Percentiles rank a stretch among this genome's conserved stretches.
phyloP scores from a whole-genome alignment of 2,329 filamentous ascomycete genomes.

The Thelonectria discophora region DNA sequence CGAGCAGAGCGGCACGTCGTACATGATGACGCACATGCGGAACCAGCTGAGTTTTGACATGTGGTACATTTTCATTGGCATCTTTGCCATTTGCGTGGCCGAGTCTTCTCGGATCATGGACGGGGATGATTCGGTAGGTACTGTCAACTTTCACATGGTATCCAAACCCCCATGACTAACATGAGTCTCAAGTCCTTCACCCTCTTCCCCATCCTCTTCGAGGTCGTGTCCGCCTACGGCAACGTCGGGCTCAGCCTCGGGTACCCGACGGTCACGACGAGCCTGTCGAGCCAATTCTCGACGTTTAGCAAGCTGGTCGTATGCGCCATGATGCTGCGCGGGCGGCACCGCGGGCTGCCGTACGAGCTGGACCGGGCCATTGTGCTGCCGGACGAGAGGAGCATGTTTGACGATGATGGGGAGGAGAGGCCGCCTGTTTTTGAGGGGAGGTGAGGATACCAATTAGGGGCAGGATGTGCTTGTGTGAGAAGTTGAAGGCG shows the following conservation, averaged over 20 bases:
- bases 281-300: conserved; percentile 45
- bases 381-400: conserved; percentile 43
- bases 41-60: conserved; percentile 54
- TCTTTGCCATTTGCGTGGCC: conserved; percentile 48
- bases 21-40: conserved; percentile 47
- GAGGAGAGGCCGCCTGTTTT: conserved; percentile 9
- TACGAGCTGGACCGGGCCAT: conserved; percentile 49
- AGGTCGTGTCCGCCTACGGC: conserved; percentile 47
- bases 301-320: conserved; percentile 49
- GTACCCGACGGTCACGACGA: conserved; percentile 42
- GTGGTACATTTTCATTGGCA: conserved; percentile 53
- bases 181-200: conserved; percentile 39
- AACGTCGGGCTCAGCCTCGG: conserved; percentile 50
- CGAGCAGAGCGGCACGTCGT: conserved; percentile 42
- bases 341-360: conserved; percentile 48
- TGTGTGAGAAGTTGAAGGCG: too few relatives aligned
- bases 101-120: conserved; percentile 43
- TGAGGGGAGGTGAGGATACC: too few relatives aligned
- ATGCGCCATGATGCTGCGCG: conserved; percentile 51
- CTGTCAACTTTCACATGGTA: rapidly evolving
- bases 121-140: conserved; percentile 36
- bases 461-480: too few relatives aligned
- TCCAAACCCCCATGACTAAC: not conserved
- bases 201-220: conserved; percentile 47
- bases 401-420: conserved; percentile 23